phyloP scores from a whole-genome alignment of 257 asterid species.

The Lavandula angustifolia region DNA sequence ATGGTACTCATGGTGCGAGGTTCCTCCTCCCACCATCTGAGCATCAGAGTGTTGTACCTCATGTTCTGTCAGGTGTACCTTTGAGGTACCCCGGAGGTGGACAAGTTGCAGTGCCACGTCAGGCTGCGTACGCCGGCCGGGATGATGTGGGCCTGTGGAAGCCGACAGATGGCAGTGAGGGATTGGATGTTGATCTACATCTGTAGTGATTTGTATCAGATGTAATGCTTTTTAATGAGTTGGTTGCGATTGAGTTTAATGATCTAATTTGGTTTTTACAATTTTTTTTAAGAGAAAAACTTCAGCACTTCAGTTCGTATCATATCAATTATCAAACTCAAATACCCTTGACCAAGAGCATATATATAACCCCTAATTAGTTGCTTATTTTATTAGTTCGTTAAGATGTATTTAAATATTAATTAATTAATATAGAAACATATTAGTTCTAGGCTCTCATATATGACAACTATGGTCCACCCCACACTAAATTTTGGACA shows the following conservation, averaged over 20 bases:
- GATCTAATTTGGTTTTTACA: too few species aligned
- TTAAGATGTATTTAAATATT: too few species aligned
- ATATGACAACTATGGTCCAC: too few species aligned
- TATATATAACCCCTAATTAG: too few species aligned
- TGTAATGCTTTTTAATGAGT: not conserved
- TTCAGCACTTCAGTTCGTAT: too few species aligned
- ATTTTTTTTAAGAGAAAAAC: too few species aligned
- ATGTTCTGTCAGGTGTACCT: slow-evolving; percentile 64
- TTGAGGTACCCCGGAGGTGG: slow-evolving; percentile 37
- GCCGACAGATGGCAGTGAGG: slow-evolving; percentile 44
- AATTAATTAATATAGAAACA: too few species aligned
- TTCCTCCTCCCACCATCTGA: slow-evolving; percentile 29
- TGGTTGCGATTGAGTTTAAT: slow-evolving; percentile 10
- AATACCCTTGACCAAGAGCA: too few species aligned
- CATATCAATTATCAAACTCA: too few species aligned
- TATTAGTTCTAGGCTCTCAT: too few species aligned
- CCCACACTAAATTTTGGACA: too few species aligned
- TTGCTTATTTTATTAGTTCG: too few species aligned
- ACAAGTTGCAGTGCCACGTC: slow-evolving; percentile 36
- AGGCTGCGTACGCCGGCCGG: slow-evolving; percentile 19
- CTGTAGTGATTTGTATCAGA: slow-evolving; percentile 32
- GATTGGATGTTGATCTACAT: slow-evolving; percentile 74
- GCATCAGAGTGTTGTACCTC: slow-evolving; percentile 35
- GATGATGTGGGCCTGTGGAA: slow-evolving; percentile 38
- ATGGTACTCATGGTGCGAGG: slow-evolving; percentile 39